These are phyloP conservation scores for Penicillium simplicissimum DNA, from an alignment of 495 filamentous ascomycete genomes.

Conservation along the genomic window DNA sequence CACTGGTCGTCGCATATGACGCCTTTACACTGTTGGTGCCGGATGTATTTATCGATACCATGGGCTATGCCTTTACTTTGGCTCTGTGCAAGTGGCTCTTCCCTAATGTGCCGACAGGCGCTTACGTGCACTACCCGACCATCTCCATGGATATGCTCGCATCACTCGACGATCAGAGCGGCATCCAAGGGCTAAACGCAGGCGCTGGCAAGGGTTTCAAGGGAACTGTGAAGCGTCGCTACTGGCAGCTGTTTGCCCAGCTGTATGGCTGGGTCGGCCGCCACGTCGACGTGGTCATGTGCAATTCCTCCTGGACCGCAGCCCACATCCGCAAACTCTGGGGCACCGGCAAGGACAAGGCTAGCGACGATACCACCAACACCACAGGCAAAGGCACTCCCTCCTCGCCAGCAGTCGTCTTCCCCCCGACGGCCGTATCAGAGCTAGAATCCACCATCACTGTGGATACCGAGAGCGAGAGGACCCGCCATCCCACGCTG, in stretches of 20 bases:
- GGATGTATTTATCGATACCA: slow-evolving; percentile 94
- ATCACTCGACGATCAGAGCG: slow-evolving; percentile 67
- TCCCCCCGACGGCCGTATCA: slow-evolving; percentile 86
- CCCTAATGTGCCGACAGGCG: slow-evolving; percentile 75
- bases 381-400: slow-evolving; percentile 33
- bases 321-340: slow-evolving; percentile 79
- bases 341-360: slow-evolving; percentile 47
- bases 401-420: slow-evolving; percentile 62
- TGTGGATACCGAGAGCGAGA: slow-evolving; percentile 65
- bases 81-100: slow-evolving; percentile 83
- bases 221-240: slow-evolving; percentile 68
- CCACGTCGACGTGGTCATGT: slow-evolving; percentile 89
- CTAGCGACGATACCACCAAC: slow-evolving; percentile 28
- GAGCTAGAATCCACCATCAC: slow-evolving; percentile 73
- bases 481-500: slow-evolving; percentile 63
- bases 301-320: slow-evolving; percentile 93
- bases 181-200: slow-evolving; percentile 77
- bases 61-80: slow-evolving; percentile 94
- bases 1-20: slow-evolving; percentile 81
- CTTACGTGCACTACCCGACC: slow-evolving; percentile 97
- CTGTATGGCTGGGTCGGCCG: slow-evolving; percentile 80
- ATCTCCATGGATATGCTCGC: slow-evolving; percentile 97
- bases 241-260: slow-evolving; percentile 83
- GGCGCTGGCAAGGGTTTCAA: slow-evolving; percentile 69
- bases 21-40: slow-evolving; percentile 91